phyloP scores from a whole-genome alignment of 805 yeast genomes.

The Barnettozyma wickerhamii region DNA sequence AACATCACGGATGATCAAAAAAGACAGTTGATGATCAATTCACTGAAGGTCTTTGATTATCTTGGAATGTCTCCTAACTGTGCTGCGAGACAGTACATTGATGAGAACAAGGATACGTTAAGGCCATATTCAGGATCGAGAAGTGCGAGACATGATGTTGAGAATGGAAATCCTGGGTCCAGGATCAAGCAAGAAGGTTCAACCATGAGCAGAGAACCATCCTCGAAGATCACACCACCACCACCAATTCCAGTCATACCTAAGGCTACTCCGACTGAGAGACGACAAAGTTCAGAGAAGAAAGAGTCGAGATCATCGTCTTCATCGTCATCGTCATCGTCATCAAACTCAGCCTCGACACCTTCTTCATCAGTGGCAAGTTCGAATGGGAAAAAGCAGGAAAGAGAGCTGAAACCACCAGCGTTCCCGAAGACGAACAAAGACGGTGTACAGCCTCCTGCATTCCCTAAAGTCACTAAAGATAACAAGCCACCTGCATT shows the following conservation, averaged over 20 bases:
- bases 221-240: not conserved
- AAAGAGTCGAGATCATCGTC: not conserved
- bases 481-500: not conserved
- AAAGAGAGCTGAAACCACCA: not conserved
- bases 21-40: slow-evolving; percentile 12
- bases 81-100: slow-evolving; percentile 15
- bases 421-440: not conserved
- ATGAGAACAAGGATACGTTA: not conserved
- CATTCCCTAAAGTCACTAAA: not conserved
- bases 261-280: not conserved
- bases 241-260: not conserved
- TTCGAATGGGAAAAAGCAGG: too few relatives aligned
- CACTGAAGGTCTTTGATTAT: slow-evolving; percentile 16
- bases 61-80: slow-evolving; percentile 14
- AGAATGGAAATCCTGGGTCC: too few relatives aligned
- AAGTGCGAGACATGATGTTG: not conserved
- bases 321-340: not conserved
- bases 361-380: too few relatives aligned
- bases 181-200: too few relatives aligned
- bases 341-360: too few relatives aligned
- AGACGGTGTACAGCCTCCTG: not conserved
- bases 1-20: slow-evolving; percentile 6
- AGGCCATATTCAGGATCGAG: not conserved
- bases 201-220: not conserved
- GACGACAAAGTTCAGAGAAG: not conserved